Evolutionary conservation across 2,329 filamentous ascomycete species (phyloP).

Genomic region (Scortechinia acanthostroma): DNA sequence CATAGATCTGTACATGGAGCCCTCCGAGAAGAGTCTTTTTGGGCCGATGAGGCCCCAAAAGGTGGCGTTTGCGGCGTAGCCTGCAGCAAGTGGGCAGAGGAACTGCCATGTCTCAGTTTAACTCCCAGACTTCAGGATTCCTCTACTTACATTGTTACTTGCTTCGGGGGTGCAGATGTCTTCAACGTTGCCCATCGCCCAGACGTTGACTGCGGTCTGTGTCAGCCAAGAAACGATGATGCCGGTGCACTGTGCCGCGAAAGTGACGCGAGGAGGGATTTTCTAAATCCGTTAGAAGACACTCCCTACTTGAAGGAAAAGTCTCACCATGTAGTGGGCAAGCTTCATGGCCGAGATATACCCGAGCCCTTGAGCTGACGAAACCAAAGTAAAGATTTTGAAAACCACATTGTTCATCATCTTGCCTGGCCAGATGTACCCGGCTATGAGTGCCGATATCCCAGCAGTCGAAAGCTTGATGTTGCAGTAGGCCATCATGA

Average conservation of each 20-base stretch:
- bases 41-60: slow-evolving; percentile 1
- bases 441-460: slow-evolving; percentile 12
- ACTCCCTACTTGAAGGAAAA: slow-evolving; percentile 12
- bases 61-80: slow-evolving; percentile 2
- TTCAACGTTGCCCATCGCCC: not conserved
- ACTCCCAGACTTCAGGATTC: too few relatives aligned
- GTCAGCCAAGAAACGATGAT: not conserved
- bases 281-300: slow-evolving; percentile 5
- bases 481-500: slow-evolving; percentile 10
- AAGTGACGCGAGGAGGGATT: slow-evolving; percentile 3
- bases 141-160: not conserved
- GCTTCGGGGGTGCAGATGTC: not conserved
- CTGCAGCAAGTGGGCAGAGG: not conserved
- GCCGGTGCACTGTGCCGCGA: not conserved
- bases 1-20: slow-evolving; percentile 4
- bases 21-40: slow-evolving; percentile 1
- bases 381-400: slow-evolving; percentile 10
- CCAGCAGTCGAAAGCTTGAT: slow-evolving; percentile 7
- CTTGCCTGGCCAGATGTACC: slow-evolving; percentile 17
- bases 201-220: not conserved
- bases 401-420: slow-evolving; percentile 17
- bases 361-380: slow-evolving; percentile 6
- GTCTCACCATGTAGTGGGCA: slow-evolving; percentile 11
- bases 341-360: slow-evolving; percentile 12
- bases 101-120: too few relatives aligned